Percentiles rank a stretch among this genome's conserved stretches.
These are phyloP conservation scores for Cucurbita pepo DNA, from an alignment of 306 rosid species.

Conservation along the genomic window DNA sequence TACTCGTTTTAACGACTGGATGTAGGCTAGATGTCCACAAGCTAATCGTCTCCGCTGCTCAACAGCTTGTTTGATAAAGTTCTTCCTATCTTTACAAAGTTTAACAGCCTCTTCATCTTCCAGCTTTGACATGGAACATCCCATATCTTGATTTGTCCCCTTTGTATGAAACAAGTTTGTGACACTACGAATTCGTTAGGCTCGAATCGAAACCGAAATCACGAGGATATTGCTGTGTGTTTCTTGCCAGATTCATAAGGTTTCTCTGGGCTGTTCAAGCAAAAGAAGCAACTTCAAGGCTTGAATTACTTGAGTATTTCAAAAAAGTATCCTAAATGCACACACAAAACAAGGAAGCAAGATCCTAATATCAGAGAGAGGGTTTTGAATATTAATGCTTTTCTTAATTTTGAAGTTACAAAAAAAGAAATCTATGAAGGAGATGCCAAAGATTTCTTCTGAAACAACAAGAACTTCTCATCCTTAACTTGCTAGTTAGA, in stretches of 20 bases:
- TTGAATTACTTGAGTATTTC: not conserved
- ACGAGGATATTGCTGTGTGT: conserved; percentile 21
- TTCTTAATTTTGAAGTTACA: conserved; percentile 43
- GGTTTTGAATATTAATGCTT: conserved; percentile 27
- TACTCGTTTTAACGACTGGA: conserved; percentile 55
- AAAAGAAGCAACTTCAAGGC: conserved; percentile 10
- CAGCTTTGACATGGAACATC: conserved; percentile 79
- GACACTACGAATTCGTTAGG: conserved; percentile 37
- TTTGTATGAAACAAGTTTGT: not conserved
- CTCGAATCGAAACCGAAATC: conserved; percentile 40
- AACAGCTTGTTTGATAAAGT: conserved; percentile 73
- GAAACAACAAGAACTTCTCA: conserved; percentile 10
- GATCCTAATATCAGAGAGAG: not conserved
- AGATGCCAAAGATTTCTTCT: conserved; percentile 8
- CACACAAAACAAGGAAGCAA: not conserved
- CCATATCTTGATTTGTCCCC: conserved; percentile 52
- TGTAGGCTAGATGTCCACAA: conserved; percentile 56
- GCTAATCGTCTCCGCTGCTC: conserved; percentile 62
- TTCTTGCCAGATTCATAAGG: conserved; percentile 52
- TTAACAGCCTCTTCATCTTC: conserved; percentile 80
- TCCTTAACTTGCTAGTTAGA: not conserved
- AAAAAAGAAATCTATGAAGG: conserved; percentile 25
- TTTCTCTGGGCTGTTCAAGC: conserved; percentile 13
- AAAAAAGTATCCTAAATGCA: not conserved
- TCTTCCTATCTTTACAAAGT: conserved; percentile 78